Conservation (phyloP, 2,329 filamentous ascomycete species). For the Sclerotinia sclerotiorum region DNA sequence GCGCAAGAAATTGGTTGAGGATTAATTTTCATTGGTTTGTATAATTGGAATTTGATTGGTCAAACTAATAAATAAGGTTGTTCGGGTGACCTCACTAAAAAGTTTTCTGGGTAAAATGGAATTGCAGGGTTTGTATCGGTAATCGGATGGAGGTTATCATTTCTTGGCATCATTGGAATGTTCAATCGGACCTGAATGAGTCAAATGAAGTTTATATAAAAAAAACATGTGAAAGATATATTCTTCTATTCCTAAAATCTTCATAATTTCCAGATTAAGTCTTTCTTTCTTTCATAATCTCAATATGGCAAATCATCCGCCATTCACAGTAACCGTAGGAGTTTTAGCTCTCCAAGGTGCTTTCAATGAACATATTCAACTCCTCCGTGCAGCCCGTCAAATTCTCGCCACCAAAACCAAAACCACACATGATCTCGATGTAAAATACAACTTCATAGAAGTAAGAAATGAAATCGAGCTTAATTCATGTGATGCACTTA, state of each 20-base stretch:
- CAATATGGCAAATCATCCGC: neutral
- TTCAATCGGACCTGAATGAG: neutral
- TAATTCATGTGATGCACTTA: slow-evolving; percentile 71
- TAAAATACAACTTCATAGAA: slow-evolving; percentile 59
- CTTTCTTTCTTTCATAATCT: too few species aligned
- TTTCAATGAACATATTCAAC: slow-evolving; percentile 81
- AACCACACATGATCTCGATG: slow-evolving; percentile 8
- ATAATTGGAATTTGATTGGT: neutral
- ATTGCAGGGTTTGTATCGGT: neutral
- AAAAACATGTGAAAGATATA: neutral
- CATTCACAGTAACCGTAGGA: slow-evolving; percentile 51
- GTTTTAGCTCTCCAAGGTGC: slow-evolving; percentile 84
- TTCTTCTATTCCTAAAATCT: neutral
- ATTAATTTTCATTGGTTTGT: slow-evolving; percentile 15
- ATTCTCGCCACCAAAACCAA: slow-evolving; percentile 43
- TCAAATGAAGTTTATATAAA: too few species aligned
- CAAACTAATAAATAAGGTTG: neutral
- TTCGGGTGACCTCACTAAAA: slow-evolving; percentile 8
- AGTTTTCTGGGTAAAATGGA: neutral
- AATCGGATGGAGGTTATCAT: neutral
- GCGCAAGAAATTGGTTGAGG: slow-evolving; percentile 15
- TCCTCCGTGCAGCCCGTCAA: slow-evolving; percentile 68
- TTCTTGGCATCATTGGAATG: neutral
- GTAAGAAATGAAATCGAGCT: slow-evolving; percentile 77
- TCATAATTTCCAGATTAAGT: neutral